Base-by-base conservation (phyloP, 2,329 filamentous ascomycete genomes). In the Rhinocladiella mackenziei region DNA sequence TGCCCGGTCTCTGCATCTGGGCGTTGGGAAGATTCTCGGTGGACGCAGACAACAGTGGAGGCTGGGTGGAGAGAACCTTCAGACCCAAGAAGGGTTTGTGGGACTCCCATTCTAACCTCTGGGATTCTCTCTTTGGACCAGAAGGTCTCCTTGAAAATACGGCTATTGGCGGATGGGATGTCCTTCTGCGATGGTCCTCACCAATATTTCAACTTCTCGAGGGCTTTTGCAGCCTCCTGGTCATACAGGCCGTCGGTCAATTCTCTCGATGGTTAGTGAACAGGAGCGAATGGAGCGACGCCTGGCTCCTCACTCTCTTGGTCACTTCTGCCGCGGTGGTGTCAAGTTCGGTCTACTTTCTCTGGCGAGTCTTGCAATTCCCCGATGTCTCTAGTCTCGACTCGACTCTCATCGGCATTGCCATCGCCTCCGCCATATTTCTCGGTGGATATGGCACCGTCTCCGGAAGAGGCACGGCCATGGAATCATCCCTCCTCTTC, bases 201-300 rank as follows among this genome's bases (percentile, higher is more conserved):
- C 92, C 92, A 0, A 77, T 94, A 39, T 98, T 97, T 70, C 92
- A 98, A 69, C 74, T 98, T 6, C 80, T 86, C 39, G 92, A 98
- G 66, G 92, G 92, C 5, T 98, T 98, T 69, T 97, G 92, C 73
- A 97, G 88, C 61, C 71, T 98, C 58, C 71, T 97, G 44, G 89
- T 97, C 54, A 97, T 98, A 45, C 92, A 98, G 67, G 88, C 89
- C 13, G 84, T 86, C 10, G 92, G 92, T 0, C 91, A 96, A 65
- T 89, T 97, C 55, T 94, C 92, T 14, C 79, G 87, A 65, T 97
- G 89, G 83, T 77, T 97, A 20, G 91, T 97, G 43, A 97, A 97
- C 68, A 76, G 86, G 59, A 71, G 72, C 54, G 89, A 91, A 59
- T 81, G 88, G 60, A 94, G 89, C 60, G 92, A 98, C 69, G 94